Conservation (phyloP, 257 asterid species). For the Coffea canephora region DNA sequence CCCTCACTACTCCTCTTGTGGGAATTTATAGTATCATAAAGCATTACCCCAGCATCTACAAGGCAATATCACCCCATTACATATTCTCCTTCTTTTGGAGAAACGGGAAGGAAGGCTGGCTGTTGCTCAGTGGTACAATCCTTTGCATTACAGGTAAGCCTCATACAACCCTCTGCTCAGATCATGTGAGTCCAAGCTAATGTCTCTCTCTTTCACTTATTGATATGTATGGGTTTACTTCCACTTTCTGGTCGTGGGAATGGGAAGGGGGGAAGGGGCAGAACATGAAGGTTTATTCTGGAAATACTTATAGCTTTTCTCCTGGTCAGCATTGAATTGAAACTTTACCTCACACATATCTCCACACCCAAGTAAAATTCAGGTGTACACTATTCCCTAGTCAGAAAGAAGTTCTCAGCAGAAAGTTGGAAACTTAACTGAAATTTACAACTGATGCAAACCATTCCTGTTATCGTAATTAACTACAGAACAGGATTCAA, state of each 20-base stretch:
- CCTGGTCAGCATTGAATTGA: background rate
- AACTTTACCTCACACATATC: background rate
- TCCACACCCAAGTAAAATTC: background rate
- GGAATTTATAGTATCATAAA: conserved; percentile 36
- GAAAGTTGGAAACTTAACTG: background rate
- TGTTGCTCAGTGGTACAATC: conserved; percentile 34
- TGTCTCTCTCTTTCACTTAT: background rate
- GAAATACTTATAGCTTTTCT: background rate
- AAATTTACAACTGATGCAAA: background rate
- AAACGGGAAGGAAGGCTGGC: conserved; percentile 45
- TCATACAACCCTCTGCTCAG: background rate
- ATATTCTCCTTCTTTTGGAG: conserved; percentile 28
- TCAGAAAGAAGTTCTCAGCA: background rate
- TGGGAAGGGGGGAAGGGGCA: background rate
- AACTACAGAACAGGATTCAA: background rate
- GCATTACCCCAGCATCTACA: conserved; percentile 35
- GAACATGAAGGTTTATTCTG: background rate
- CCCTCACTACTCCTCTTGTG: conserved; percentile 33
- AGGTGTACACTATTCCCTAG: no score
- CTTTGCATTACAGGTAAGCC: conserved; percentile 41
- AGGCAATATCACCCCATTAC: conserved; percentile 42
- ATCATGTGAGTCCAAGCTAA: background rate
- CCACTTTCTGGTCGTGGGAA: background rate
- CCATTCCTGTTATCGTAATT: background rate
- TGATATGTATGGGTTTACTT: background rate